These are phyloP conservation scores for Leishmania martiniquensis DNA, from an alignment of 208 protist genomes.

Conservation along the genomic window DNA sequence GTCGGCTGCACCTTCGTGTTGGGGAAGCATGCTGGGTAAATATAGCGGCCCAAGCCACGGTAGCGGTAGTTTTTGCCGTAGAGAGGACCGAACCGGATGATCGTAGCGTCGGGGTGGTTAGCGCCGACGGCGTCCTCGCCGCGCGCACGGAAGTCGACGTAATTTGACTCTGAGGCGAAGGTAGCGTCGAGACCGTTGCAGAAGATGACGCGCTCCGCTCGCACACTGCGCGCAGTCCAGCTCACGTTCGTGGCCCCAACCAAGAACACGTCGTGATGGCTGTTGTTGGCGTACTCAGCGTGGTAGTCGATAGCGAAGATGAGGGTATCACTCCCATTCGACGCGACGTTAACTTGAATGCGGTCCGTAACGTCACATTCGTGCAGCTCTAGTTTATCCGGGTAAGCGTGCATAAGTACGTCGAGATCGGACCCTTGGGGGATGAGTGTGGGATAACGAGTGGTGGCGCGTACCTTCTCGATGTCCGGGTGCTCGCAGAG, in stretches of 20 bases:
- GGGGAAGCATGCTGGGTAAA: conserved; percentile 90
- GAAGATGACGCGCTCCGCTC: conserved; percentile 90
- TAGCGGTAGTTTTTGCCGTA: conserved; percentile 92
- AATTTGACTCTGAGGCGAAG: conserved; percentile 93
- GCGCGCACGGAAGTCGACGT: conserved; percentile 90
- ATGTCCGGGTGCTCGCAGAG: conserved; percentile 91
- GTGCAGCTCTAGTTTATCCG: conserved; percentile 91
- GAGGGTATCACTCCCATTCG: conserved; percentile 92
- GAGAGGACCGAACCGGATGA: conserved; percentile 90
- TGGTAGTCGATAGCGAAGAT: conserved; percentile 92
- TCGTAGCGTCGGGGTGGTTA: conserved; percentile 89
- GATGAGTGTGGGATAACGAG: conserved; percentile 92
- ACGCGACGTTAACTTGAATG: conserved; percentile 91
- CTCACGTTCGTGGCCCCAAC: conserved; percentile 90
- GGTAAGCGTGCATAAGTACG: conserved; percentile 79
- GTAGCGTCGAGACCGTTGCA: conserved; percentile 92
- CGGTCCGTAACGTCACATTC: conserved; percentile 93
- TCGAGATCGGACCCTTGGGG: conserved; percentile 87
- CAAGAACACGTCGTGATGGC: conserved; percentile 92
- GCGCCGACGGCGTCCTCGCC: conserved; percentile 90
- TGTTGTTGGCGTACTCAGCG: conserved; percentile 93
- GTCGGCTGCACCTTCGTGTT: conserved; percentile 91
- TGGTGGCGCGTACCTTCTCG: conserved; percentile 87
- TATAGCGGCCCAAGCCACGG: conserved; percentile 85
- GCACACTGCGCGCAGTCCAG: conserved; percentile 90